Base-by-base conservation (phyloP, 495 filamentous ascomycete genomes). In the Penicillium goetzii region DNA sequence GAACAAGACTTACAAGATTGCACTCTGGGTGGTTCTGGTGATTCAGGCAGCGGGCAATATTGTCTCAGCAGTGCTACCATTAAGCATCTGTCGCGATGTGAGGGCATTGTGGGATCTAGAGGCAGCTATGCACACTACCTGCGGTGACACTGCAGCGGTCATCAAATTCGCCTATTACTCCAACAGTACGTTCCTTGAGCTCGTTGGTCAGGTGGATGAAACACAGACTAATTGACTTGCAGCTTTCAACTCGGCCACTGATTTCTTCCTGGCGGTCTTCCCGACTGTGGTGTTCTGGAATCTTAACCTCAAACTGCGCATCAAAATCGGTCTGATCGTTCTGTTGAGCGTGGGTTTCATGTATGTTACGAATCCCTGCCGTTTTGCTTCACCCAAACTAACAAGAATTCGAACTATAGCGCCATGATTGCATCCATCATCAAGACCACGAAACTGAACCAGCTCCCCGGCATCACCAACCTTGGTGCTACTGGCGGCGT, bases 221-320 rank as follows among this genome's bases (percentile, higher is more conserved):
- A 10, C 10, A 28, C 12, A 56, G 19, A 34, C 41, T 53, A 15
- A 53, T 14, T 23, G 4, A 4, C 14, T 6, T 43, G 11, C 12
- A 79, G 78, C 76, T n/a, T 73, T 78, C 58, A 81, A 81, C 23
- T 71, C 77, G 19, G 64, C 76, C 25, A 72, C 72, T 17, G 79
- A 82, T 57, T 56, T 82, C 26, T 76, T 80, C 60, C 68, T 80
- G 4, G 79, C 79, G 19, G 61, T 76, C 7, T 78, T 80, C 41
- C 78, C 80, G 0, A 73, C 78, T 11, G 15, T 76, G n/a, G 69
- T 82, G 0, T 76, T 82, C 61, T 80, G 79, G 76, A 80, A 76
- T 41, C 73, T 81, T 12, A 80, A 76, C 41, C 64, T 82, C 7
- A 74, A 75, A 50, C 45, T 72, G 6, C 64, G 73, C 11, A 76